Evolutionary conservation across 2,329 filamentous ascomycete genomes (phyloP), one percentile per base, ranked within the genome.

Genomic region (Fusarium heterosporum): DNA sequence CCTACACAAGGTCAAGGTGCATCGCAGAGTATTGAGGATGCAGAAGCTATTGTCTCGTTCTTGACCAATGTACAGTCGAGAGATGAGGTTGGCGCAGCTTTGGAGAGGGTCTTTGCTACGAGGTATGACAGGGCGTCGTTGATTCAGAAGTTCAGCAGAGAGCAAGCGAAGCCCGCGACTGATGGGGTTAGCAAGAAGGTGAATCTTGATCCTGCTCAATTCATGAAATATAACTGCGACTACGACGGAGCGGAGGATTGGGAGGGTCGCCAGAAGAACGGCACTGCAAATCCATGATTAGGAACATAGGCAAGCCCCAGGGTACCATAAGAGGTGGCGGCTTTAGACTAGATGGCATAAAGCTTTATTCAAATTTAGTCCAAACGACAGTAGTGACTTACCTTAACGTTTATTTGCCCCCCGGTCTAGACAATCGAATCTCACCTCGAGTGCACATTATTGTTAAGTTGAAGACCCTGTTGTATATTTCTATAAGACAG

Each of bases 191-290:
- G 53, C 3, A 71, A 58, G 19, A 55, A 55, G 53, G 34, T 70
- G 1, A 71, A 69, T 17, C 10, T 70, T 10, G 68, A 70, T 22
- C 68, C 68, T 10, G 68, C 52, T 2, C 64, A 71, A 39, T 70
- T 70, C 16, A 66, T 71, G 58, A 56, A 50, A 42, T 71, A 69
- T 6, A 71, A 71, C 19, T 71, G 68, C 22, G 58, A 71, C 10
- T 71, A 71, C 17, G 22, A 68, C 7, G 68, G 68, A 2, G 68
- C 68, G 0, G 42, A 32, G 3, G 61, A 71, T 13, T 71, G 68
- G 68, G 68, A 70, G n/a, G 53, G 59, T 11, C 52, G 68, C 4
- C 64, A 69, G 28, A 55, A 47, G 56, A 38, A 61, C 4, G 48
- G 58, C 13, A 61, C 56, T 3, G 47, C 36, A 3, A 38, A 28